A percentile compares a stretch with the other conserved stretches of the same genome.
Conservation (phyloP, 805 yeast species). For the Tetrapisispora fleetii region DNA sequence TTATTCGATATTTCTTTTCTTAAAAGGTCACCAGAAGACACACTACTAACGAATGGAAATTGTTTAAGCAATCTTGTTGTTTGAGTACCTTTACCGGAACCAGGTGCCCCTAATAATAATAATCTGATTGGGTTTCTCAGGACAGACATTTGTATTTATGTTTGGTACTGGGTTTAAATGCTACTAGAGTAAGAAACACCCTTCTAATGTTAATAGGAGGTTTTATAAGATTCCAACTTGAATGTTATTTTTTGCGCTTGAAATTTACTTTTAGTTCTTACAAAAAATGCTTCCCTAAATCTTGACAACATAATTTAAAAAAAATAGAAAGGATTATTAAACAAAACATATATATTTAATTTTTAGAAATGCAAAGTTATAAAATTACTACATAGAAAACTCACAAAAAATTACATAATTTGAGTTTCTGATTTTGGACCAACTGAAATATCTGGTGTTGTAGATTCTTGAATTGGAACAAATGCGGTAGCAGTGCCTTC, state of each 20-base stretch:
- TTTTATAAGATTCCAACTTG: too few relatives aligned
- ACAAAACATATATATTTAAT: not conserved
- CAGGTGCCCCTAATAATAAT: constrained; percentile 85
- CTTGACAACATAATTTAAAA: not conserved
- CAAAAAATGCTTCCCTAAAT: too few relatives aligned
- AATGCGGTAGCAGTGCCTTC: not conserved
- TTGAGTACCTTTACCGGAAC: constrained; percentile 90
- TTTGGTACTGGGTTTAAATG: too few relatives aligned
- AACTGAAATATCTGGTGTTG: not conserved
- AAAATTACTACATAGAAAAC: not conserved
- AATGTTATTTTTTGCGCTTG: too few relatives aligned
- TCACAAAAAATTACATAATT: not conserved
- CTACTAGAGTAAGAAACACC: too few relatives aligned
- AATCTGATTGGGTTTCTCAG: constrained; percentile 44
- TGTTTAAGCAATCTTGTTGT: constrained; percentile 52
- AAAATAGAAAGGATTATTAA: not conserved
- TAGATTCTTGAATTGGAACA: not conserved
- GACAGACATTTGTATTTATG: not conserved
- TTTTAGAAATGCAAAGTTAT: constrained; percentile 1
- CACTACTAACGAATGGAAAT: constrained; percentile 43
- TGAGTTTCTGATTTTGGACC: constrained; percentile 6
- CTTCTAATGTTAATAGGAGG: too few relatives aligned
- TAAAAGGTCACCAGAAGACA: constrained; percentile 80
- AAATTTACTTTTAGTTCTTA: too few relatives aligned
- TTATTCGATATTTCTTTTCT: constrained; percentile 52